phyloP scores from a whole-genome alignment of 495 filamentous ascomycete species.

The Hypoxylon cercidicola region DNA sequence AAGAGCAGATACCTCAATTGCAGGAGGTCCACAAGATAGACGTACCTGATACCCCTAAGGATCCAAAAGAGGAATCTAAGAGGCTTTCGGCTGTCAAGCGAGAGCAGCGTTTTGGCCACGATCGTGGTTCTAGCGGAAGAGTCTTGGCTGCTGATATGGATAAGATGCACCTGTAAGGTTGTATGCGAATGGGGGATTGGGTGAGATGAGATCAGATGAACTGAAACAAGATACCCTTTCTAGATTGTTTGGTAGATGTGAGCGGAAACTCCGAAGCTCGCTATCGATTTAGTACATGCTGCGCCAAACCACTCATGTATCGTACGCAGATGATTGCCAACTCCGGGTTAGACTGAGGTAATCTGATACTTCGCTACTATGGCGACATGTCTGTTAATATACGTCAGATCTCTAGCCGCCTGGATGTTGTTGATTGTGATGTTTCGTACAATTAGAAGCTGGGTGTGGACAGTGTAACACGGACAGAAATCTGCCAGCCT shows the following conservation, averaged over 20 bases:
- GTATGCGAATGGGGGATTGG: constrained; percentile 10
- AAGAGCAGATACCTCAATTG: constrained; percentile 16
- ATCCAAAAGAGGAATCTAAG: constrained; percentile 6
- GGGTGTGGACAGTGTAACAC: no score
- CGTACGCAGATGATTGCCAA: no score
- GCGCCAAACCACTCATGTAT: no score
- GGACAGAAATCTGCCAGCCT: no score
- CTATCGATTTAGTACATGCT: no score
- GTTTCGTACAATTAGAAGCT: no score
- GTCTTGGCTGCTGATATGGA: constrained; percentile 37
- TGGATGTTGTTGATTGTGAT: no score
- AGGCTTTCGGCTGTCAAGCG: constrained; percentile 21
- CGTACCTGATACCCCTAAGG: background rate
- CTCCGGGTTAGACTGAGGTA: no score
- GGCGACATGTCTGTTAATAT: no score
- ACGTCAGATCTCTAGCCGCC: no score
- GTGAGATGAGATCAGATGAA: constrained; percentile 15
- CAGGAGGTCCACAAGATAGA: constrained; percentile 12
- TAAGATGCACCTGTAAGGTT: constrained; percentile 37
- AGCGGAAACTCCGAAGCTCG: background rate
- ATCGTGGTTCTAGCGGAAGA: background rate
- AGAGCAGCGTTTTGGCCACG: constrained; percentile 10
- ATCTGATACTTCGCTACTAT: no score
- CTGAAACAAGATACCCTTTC: constrained; percentile 16
- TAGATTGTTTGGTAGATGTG: constrained; percentile 1